These are phyloP conservation scores for Vitis labrusca DNA, from an alignment of 164 flowering plant species.

Conservation along the genomic window DNA sequence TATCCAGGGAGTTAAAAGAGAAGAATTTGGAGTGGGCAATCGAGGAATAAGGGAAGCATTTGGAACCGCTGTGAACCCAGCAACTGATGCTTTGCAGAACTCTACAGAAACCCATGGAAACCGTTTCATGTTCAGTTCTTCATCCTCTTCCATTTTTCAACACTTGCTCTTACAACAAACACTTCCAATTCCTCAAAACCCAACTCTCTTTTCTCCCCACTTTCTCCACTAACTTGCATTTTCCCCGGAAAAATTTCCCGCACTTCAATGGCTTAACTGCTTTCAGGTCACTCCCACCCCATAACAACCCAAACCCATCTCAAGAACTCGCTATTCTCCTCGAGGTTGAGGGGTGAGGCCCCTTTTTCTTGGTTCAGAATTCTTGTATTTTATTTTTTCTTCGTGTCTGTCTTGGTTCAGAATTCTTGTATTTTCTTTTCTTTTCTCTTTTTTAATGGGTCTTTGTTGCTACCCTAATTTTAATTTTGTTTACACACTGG, in stretches of 20 bases:
- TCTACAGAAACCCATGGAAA: slow-evolving; percentile 32
- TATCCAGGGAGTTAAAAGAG: too few species aligned
- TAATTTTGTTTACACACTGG: background rate
- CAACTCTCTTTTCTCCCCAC: slow-evolving; percentile 6
- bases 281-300: slow-evolving; percentile 14
- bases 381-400: slow-evolving; percentile 3
- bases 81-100: too few species aligned
- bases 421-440: background rate
- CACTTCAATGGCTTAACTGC: slow-evolving; percentile 21
- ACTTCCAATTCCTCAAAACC: background rate
- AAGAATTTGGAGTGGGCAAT: too few species aligned
- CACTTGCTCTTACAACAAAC: background rate
- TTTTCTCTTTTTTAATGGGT: background rate
- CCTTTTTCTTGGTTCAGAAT: background rate
- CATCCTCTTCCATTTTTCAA: slow-evolving; percentile 3
- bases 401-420: background rate
- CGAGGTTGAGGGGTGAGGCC: slow-evolving; percentile 69
- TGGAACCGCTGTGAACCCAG: too few species aligned
- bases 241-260: slow-evolving; percentile 8
- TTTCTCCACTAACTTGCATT: slow-evolving; percentile 10
- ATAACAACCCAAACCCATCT: slow-evolving; percentile 19
- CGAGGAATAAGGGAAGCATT: too few species aligned
- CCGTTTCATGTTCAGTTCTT: slow-evolving; percentile 22
- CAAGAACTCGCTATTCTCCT: slow-evolving; percentile 61
- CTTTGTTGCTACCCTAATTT: background rate